phyloP scores from a whole-genome alignment of 2,329 filamentous ascomycete species.

The Claviceps spartinae region DNA sequence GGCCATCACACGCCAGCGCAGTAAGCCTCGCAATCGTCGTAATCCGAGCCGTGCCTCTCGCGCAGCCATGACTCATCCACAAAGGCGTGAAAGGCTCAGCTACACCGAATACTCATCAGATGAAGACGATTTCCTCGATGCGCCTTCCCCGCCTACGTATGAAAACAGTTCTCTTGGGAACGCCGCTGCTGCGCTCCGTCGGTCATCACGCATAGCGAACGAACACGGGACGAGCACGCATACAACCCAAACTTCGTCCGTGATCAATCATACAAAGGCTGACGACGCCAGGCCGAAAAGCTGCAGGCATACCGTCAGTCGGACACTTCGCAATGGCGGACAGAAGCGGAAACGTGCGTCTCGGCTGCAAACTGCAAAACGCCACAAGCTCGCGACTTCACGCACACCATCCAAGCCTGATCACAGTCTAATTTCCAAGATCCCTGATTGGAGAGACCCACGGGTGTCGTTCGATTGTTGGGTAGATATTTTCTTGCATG shows the following conservation, averaged over 20 bases:
- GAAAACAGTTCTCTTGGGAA: background rate
- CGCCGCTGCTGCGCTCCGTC: background rate
- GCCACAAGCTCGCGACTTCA: slow-evolving; percentile 3
- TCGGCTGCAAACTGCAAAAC: slow-evolving; percentile 6
- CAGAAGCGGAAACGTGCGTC: slow-evolving; percentile 11
- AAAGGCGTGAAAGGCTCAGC: slow-evolving; percentile 2
- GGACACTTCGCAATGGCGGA: background rate
- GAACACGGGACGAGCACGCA: background rate
- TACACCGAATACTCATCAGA: slow-evolving; percentile 5
- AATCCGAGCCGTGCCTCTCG: slow-evolving; percentile 12
- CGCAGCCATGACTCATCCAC: slow-evolving; percentile 3
- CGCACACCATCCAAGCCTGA: background rate
- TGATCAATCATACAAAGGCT: no score
- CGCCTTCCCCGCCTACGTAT: background rate
- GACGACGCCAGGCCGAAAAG: background rate
- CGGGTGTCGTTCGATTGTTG: slow-evolving; percentile 54
- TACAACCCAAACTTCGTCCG: background rate
- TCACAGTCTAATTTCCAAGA: slow-evolving; percentile 12
- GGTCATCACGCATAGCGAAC: background rate
- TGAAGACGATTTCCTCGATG: background rate
- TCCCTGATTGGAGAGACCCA: slow-evolving; percentile 42
- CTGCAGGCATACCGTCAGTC: background rate
- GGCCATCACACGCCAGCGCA: slow-evolving; percentile 12
- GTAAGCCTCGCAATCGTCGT: slow-evolving; percentile 9
- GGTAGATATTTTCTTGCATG: slow-evolving; percentile 54